Conservation (phyloP, 2,329 filamentous ascomycete species). For the Sporothrix brasiliensis region DNA sequence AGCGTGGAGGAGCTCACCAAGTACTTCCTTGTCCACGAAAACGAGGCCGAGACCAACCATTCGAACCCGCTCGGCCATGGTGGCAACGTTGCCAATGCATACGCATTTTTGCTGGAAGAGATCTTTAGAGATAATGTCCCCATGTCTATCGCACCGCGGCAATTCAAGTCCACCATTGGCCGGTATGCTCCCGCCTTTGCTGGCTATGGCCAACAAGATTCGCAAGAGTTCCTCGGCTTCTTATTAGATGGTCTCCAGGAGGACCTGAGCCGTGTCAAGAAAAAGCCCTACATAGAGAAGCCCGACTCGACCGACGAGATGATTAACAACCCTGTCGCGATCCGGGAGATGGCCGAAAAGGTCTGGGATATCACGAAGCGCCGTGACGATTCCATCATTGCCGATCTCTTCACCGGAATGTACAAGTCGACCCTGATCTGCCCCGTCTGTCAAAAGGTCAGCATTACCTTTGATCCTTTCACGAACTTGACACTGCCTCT, state of each 20-base stretch:
- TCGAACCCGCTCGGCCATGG: constrained; percentile 83
- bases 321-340: constrained; percentile 77
- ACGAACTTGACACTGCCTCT: constrained; percentile 91
- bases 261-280: constrained; percentile 88
- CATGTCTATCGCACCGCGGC: constrained; percentile 72
- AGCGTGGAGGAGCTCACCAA: constrained; percentile 91
- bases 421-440: constrained; percentile 98
- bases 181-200: constrained; percentile 83
- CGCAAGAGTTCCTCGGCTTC: constrained; percentile 95
- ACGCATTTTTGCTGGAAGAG: constrained; percentile 72
- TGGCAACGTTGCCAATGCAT: constrained; percentile 83
- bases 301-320: constrained; percentile 97
- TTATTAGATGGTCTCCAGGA: constrained; percentile 93
- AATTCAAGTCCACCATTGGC: constrained; percentile 82
- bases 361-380: constrained; percentile 91
- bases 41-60: constrained; percentile 79
- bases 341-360: constrained; percentile 80
- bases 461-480: constrained; percentile 98
- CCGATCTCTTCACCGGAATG: constrained; percentile 94
- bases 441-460: constrained; percentile 88
- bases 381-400: constrained; percentile 92
- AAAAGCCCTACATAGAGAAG: constrained; percentile 97
- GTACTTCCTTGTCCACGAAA: constrained; percentile 79
- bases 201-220: constrained; percentile 94
- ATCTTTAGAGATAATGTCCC: constrained; percentile 72